These are phyloP conservation scores for Amanita rimosa DNA, from an alignment of 768 basidiomycete species.

Conservation along the genomic window DNA sequence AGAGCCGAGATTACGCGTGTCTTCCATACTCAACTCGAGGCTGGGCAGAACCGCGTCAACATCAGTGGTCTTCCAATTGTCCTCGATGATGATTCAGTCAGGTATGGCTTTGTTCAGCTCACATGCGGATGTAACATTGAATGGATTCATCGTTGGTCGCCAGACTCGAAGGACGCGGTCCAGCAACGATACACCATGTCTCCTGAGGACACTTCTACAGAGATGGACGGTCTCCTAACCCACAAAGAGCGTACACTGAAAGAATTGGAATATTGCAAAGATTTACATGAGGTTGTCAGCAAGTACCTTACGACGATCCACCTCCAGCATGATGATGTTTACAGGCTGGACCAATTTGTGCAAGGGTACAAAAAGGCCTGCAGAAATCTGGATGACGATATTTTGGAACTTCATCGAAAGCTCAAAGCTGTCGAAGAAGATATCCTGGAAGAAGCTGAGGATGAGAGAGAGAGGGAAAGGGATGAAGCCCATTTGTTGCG, in stretches of 20 bases:
- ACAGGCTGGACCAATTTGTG: constrained; percentile 17
- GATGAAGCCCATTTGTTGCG: constrained; percentile 16
- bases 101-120: constrained; percentile 16
- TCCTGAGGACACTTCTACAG: constrained; percentile 19
- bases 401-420: constrained; percentile 18
- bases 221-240: constrained; percentile 14
- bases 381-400: constrained; percentile 21
- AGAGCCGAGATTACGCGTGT: constrained; percentile 27
- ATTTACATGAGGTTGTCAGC: constrained; percentile 18
- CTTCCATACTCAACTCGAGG: constrained; percentile 19
- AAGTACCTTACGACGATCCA: constrained; percentile 24
- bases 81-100: constrained; percentile 27
- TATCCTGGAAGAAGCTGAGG: constrained; percentile 13
- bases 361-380: constrained; percentile 21
- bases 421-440: constrained; percentile 14
- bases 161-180: constrained; percentile 34
- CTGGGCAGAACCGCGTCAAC: constrained; percentile 28
- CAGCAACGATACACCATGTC: constrained; percentile 38
- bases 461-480: constrained; percentile 10
- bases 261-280: constrained; percentile 17
- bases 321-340: constrained; percentile 13
- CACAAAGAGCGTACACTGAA: constrained; percentile 16
- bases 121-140: background rate
- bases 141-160: no score
- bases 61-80: constrained; percentile 26